These are phyloP conservation scores for Nemania sp. DNA, from an alignment of 2,329 filamentous ascomycete species.

Conservation along the genomic window DNA sequence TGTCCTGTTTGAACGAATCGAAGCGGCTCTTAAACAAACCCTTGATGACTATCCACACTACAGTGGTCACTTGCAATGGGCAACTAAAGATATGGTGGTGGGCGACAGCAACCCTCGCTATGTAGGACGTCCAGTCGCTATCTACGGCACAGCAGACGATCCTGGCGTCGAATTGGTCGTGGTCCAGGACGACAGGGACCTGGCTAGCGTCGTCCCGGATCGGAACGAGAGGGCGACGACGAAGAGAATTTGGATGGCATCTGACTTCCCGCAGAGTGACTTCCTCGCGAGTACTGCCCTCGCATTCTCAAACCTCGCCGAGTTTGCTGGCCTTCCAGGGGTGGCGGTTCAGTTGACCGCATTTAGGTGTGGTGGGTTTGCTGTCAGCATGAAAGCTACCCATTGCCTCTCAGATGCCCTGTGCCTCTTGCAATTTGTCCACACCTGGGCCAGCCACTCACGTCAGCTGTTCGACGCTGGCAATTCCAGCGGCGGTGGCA, in stretches of 20 bases:
- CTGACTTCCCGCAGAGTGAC: constrained; percentile 39
- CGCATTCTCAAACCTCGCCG: constrained; percentile 39
- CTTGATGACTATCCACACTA: constrained; percentile 48
- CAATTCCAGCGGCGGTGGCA: neutral
- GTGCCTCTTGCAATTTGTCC: constrained; percentile 47
- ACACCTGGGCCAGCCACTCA: constrained; percentile 44
- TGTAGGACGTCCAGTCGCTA: constrained; percentile 42
- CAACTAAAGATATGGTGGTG: constrained; percentile 28
- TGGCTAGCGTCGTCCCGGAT: constrained; percentile 40
- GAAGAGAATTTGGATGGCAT: constrained; percentile 42
- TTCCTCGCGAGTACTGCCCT: constrained; percentile 41
- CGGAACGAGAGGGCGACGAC: constrained; percentile 22
- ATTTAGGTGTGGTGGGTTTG: constrained; percentile 44
- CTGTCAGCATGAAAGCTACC: constrained; percentile 46
- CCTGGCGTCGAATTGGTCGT: constrained; percentile 47
- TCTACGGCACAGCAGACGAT: constrained; percentile 43
- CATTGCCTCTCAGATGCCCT: constrained; percentile 52
- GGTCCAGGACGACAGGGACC: constrained; percentile 34
- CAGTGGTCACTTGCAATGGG: constrained; percentile 46
- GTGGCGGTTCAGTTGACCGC: constrained; percentile 44
- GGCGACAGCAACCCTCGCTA: constrained; percentile 28
- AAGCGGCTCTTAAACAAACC: constrained; percentile 40
- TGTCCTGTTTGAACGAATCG: constrained; percentile 23
- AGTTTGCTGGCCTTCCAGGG: constrained; percentile 37
- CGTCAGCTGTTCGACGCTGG: constrained; percentile 21